Base-by-base conservation (phyloP, 768 basidiomycete species). In the Calocera viscosa region DNA sequence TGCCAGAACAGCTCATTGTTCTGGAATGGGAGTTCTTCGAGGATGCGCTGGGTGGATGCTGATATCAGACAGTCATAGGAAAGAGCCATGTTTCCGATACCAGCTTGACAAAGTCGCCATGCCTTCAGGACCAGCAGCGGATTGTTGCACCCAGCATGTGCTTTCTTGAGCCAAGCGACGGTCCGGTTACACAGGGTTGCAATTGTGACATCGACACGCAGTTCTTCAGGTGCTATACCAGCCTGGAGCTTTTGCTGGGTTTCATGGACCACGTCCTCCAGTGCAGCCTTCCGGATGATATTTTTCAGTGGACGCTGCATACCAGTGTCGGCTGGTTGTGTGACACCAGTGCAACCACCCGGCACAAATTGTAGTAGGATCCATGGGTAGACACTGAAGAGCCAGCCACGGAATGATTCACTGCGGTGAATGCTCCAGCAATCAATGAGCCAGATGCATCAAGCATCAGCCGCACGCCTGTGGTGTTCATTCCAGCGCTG, bases 391-490 rank as follows among this genome's bases (percentile, higher is more conserved):
- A 69, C 70, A 12, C 64, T 49, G 40, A 68, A 68, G 72, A 81
- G 73, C 77, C 76, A 80, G 0, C 2, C n/a, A 1, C 73, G 68
- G 66, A 80, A 80, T 17, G 74, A 74, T 8, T 66, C 28, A 8
- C 75, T 76, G 0, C 75, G 69, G 66, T 81, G 80, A 17, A 80
- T 79, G 0, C 76, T 75, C 77, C n/a, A 71, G 74, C 19, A 49
- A 64, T 70, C 68, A 1, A 69, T 24, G 12, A 67, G 32, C 49
- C 38, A 38, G 49, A 69, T 65, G 49, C 68, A 69, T 1, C 22
- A 47, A n/a, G 64, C 66, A 2, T 63, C 49, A 17, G 35, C 26
- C 12, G 33, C 19, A 8, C 64, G 70, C 1, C 47, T n/a, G n/a
- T 67, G 47, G 5, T 34, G 34, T 35, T n/a, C 7, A 22, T n/a